phyloP scores from a whole-genome alignment of 345 rosid species.

The Hibiscus tridactylites region DNA sequence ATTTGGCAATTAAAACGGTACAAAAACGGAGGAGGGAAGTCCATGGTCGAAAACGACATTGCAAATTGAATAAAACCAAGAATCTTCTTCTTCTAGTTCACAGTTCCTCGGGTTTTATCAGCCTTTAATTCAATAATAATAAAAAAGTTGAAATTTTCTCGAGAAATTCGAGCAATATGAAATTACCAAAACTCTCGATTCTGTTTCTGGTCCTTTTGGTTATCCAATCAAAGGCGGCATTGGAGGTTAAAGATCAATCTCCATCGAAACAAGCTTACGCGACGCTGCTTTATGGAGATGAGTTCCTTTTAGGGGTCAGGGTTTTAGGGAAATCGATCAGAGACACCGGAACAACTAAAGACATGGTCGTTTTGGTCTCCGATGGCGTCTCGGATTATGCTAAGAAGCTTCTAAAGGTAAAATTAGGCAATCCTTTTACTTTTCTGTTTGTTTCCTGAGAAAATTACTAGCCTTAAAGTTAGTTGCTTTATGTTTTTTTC shows the following conservation, averaged over 20 bases:
- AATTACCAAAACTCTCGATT: slow-evolving; percentile 23
- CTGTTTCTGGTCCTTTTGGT: slow-evolving; percentile 22
- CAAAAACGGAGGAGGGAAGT: neutral
- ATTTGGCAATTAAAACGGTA: no score
- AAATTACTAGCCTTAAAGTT: neutral
- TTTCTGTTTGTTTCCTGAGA: neutral
- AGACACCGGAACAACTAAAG: slow-evolving; percentile 68
- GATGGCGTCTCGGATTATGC: slow-evolving; percentile 86
- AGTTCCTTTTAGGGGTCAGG: slow-evolving; percentile 89
- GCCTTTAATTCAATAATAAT: neutral
- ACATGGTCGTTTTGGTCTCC: slow-evolving; percentile 86
- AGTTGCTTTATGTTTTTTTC: neutral
- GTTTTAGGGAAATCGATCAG: slow-evolving; percentile 88
- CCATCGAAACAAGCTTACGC: slow-evolving; percentile 61
- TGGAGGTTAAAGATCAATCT: slow-evolving; percentile 19
- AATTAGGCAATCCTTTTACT: neutral
- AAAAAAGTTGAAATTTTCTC: neutral
- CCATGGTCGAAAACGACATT: neutral
- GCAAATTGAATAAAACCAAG: neutral
- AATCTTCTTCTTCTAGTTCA: neutral
- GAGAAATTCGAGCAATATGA: slow-evolving; percentile 29
- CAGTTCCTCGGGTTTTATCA: neutral
- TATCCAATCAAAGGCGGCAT: slow-evolving; percentile 24
- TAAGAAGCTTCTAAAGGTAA: slow-evolving; percentile 53
- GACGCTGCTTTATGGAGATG: slow-evolving; percentile 88